Evolutionary conservation across 495 filamentous ascomycete species (phyloP), one percentile per base, ranked within the genome.

Genomic region (Talaromyces stipitatus): DNA sequence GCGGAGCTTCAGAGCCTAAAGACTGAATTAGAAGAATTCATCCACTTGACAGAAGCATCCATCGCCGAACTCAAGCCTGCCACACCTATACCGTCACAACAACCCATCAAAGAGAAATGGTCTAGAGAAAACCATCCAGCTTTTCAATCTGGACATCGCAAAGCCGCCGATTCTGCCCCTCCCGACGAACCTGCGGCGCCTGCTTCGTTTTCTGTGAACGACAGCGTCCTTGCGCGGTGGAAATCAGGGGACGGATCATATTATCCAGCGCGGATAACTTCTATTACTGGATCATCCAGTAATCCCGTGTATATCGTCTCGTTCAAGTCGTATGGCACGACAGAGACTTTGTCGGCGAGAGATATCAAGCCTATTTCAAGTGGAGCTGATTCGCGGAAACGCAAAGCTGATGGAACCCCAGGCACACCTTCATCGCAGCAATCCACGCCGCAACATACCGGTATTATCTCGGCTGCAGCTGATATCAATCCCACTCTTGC

Each of bases 251-350:
- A 97, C 68, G 89, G 89, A 64, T 78, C 80, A 7, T 96, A 92
- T 78, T 97, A 97, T 74, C 87, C 89, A 28, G 94, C 95, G 36
- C 85, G 89, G 57, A 95, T 98, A 71, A 94, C 88, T 16, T 91
- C 88, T 28, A 92, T 96, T 61, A 97, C 92, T 33, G 94, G 94
- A 60, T 94, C 90, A 4, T 85, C 86, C 18, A 87, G 83, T 54
- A 86, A 87, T 30, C 95, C 92, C 14, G 85, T 96, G 51, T 98
- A 97, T 68, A 85, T 88, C 50, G 92, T 98, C 59, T 92, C 86
- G 52, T 98, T 97, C 78, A 91, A 92, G 71, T 86, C 79, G 55
- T 97, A 97, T 65, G 65, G 61, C 32, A 91, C 83, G 14, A 90
- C 90, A 46, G 90, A 97, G 72, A 95, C 89, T 46, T 75, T 97